These are phyloP conservation scores for Clonostachys rosea DNA, from an alignment of 2,329 filamentous ascomycete genomes.

Conservation along the genomic window DNA sequence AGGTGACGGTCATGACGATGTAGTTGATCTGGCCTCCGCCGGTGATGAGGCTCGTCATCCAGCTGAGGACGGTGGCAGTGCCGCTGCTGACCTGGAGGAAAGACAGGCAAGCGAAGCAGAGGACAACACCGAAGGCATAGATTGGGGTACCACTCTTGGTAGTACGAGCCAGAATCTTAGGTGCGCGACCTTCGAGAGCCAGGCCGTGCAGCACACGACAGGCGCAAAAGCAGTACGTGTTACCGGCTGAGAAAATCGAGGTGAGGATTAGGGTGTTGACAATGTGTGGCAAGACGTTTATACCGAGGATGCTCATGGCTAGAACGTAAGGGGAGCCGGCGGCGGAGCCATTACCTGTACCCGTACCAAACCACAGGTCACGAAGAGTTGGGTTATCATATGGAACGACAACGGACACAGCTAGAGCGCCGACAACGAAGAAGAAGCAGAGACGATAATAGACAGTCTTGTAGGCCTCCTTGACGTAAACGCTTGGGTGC, in stretches of 20 bases:
- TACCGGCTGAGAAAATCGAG: constrained; percentile 73
- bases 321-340: constrained; percentile 53
- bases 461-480: too few relatives aligned
- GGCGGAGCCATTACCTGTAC: constrained; percentile 5
- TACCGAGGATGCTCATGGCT: constrained; percentile 54
- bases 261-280: constrained; percentile 77
- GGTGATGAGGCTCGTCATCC: constrained; percentile 67
- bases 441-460: constrained; percentile 31
- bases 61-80: constrained; percentile 61
- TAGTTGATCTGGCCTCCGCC: constrained; percentile 68
- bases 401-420: constrained; percentile 49
- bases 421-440: constrained; percentile 61
- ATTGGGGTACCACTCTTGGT: constrained; percentile 60
- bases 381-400: constrained; percentile 38
- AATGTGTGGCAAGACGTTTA: constrained; percentile 59
- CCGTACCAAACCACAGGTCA: constrained; percentile 42
- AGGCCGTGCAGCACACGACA: constrained; percentile 64
- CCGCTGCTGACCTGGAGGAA: constrained; percentile 60
- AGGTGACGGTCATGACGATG: constrained; percentile 59
- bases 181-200: constrained; percentile 59
- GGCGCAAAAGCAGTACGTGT: constrained; percentile 71
- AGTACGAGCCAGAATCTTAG: constrained; percentile 51
- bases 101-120: constrained; percentile 58
- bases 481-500: too few relatives aligned
- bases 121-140: constrained; percentile 44